Evolutionary conservation across 345 rosid species (phyloP), one percentile per base, ranked within the genome.

Genomic region (Heritiera fomes): DNA sequence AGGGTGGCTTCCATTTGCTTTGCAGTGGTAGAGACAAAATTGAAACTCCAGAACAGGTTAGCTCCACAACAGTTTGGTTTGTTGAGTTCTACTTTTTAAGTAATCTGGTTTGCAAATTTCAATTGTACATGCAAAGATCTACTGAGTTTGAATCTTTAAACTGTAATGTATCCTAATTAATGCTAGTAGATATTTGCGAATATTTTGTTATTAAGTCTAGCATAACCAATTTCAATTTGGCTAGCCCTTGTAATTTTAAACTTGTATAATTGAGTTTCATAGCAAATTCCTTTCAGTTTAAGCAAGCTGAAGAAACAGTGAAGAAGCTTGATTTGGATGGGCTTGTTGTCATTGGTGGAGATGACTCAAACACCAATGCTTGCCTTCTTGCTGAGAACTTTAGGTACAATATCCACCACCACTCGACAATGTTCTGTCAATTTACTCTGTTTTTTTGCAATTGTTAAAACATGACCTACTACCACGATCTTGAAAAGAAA

Each of bases 1-100:
- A 96, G 99, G 99, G 99, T 85, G 99, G 99, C 63, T 96, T 96
- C 76, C 98, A 96, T 85, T 94, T 96, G 99, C 90, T 96, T 46
- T 89, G 95, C 89, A 96, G 99, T 90, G 98, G 99, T 61, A 90
- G 99, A 81, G 99, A 94, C 90, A 96, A 96, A 85, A 96, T 94
- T 83, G 98, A 96, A 88, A 91, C 96, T 18, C 98, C 98, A 65
- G 98, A 94, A 82, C 99, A 96, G 97, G 99, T 95, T 72, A 73
- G 41, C 77, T 75, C 32, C 14, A 14, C 15, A 14, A 13, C 15
- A 15, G 28, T 65, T 61, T 47, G 55, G 32, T 63, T 34, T 52
- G 30, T 23, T 23, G 28, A 23, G 28, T 62, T 61, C 41, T 75
- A 6, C 70, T 7, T 46, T 46, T 75, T n/a, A 71, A 28, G 23